These are phyloP conservation scores for Salisapilia sapeloensis DNA, from an alignment of 352 stramenopile genomes.

Conservation along the genomic window DNA sequence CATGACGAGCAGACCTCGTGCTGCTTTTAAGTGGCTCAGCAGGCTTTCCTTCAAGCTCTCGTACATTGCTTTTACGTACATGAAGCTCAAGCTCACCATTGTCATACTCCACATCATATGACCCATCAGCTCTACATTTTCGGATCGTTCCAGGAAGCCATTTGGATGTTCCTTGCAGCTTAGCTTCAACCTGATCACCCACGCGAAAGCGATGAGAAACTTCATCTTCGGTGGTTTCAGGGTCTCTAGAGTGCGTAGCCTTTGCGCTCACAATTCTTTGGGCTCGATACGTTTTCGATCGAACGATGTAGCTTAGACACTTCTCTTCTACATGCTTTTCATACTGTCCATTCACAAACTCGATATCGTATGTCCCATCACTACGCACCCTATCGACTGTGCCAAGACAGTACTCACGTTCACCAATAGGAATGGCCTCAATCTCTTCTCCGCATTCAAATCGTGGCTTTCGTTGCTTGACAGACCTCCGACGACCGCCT, in stretches of 20 bases:
- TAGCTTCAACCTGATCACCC: conserved; percentile 28
- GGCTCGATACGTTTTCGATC: conserved; percentile 14
- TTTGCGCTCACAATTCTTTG: conserved; percentile 6
- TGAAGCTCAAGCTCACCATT: conserved; percentile 41
- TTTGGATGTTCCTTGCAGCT: conserved; percentile 14
- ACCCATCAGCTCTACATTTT: conserved; percentile 11
- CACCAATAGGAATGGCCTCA: conserved; percentile 30
- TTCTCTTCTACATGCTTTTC: conserved; percentile 37
- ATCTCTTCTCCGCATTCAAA: conserved; percentile 44
- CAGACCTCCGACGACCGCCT: conserved; percentile 6
- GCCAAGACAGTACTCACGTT: conserved; percentile 25
- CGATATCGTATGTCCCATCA: conserved; percentile 43
- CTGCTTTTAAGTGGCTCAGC: conserved; percentile 4
- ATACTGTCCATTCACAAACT: conserved; percentile 36
- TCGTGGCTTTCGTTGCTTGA: conserved; percentile 8
- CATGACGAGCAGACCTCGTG: conserved; percentile 3
- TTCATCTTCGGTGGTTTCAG: conserved; percentile 5
- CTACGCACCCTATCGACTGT: conserved; percentile 25
- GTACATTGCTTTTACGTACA: conserved; percentile 27
- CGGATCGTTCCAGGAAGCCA: conserved; percentile 28
- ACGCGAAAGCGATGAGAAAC: conserved; percentile 9
- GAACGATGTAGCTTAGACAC: conserved; percentile 19
- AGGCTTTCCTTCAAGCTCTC: conserved; percentile 14
- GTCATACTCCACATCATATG: conserved; percentile 36
- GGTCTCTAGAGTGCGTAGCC: conserved; percentile 1